Evolutionary conservation across 192 early-diverging fungal species (phyloP).

Genomic region (Linnemannia exigua): DNA sequence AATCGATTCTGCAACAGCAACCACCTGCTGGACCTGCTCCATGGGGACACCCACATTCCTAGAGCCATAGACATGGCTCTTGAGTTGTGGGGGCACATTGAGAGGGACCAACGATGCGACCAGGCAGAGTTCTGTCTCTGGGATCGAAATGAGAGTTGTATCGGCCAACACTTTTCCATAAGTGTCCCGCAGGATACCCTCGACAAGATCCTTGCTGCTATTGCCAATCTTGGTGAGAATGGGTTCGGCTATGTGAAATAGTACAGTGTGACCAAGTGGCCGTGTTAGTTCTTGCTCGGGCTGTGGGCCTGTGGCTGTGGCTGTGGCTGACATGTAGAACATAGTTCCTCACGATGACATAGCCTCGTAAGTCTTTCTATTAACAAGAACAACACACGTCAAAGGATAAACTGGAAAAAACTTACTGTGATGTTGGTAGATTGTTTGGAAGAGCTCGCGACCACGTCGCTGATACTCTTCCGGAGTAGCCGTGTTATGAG

Average conservation of each 20-base stretch:
- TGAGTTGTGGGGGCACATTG: slow-evolving; percentile 45
- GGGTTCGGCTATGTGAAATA: slow-evolving; percentile 23
- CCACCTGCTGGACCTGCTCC: slow-evolving; percentile 46
- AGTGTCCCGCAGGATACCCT: slow-evolving; percentile 32
- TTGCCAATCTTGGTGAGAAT: slow-evolving; percentile 47
- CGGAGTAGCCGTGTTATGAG: background rate
- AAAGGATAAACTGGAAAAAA: background rate
- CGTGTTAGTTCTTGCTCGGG: background rate
- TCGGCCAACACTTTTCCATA: slow-evolving; percentile 42
- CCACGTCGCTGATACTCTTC: slow-evolving; percentile 39
- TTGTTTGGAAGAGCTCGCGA: slow-evolving; percentile 38
- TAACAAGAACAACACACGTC: background rate
- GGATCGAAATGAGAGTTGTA: slow-evolving; percentile 17
- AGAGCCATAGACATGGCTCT: slow-evolving; percentile 44
- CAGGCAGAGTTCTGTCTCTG: slow-evolving; percentile 47
- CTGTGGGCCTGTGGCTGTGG: background rate
- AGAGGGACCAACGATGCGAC: slow-evolving; percentile 37
- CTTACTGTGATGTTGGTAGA: slow-evolving; percentile 49
- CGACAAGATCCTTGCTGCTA: slow-evolving; percentile 39
- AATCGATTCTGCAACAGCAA: slow-evolving; percentile 36
- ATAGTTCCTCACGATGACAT: background rate
- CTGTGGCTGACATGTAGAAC: background rate
- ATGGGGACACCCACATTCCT: slow-evolving; percentile 49
- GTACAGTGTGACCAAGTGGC: no score
- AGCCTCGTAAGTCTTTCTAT: background rate